phyloP scores from a whole-genome alignment of 495 filamentous ascomycete species.

The Penicillium subrubescens region DNA sequence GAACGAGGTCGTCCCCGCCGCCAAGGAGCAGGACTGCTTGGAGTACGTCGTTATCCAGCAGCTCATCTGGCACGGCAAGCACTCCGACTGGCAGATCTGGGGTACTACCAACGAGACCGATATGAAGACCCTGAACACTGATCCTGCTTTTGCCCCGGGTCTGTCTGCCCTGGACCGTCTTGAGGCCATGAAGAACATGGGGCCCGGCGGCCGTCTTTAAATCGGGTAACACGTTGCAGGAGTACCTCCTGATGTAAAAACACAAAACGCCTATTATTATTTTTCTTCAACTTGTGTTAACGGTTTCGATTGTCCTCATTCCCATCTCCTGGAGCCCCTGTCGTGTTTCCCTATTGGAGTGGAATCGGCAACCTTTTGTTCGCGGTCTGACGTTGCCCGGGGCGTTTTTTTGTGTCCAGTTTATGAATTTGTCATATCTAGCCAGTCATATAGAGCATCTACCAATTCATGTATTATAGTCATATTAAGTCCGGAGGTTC shows the following conservation, averaged over 20 bases:
- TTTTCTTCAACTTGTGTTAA: constrained; percentile 10
- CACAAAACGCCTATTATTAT: neutral
- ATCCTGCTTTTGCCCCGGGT: constrained; percentile 38
- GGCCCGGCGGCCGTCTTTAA: constrained; percentile 17
- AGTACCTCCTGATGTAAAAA: neutral
- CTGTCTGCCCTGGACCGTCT: constrained; percentile 37
- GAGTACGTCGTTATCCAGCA: constrained; percentile 84
- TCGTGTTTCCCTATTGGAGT: neutral
- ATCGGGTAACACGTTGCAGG: constrained; percentile 7
- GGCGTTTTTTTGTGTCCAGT: constrained; percentile 4
- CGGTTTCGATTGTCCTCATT: constrained; percentile 2
- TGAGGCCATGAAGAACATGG: constrained; percentile 37
- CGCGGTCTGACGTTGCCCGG: neutral
- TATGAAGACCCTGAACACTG: constrained; percentile 43
- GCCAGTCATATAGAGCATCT: constrained; percentile 25
- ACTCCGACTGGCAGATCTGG: constrained; percentile 74
- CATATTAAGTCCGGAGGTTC: neutral
- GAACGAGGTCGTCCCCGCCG: constrained; percentile 23
- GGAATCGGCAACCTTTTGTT: neutral
- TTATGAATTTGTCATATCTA: constrained; percentile 10
- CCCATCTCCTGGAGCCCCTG: neutral
- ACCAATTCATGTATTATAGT: constrained; percentile 29
- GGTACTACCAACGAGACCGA: constrained; percentile 66
- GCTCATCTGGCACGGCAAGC: constrained; percentile 54
- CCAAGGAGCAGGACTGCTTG: constrained; percentile 61